Percentiles rank a stretch among this genome's conserved stretches.
Evolutionary conservation across 805 yeast genomes (phyloP).

Genomic region (Priceomyces medius): DNA sequence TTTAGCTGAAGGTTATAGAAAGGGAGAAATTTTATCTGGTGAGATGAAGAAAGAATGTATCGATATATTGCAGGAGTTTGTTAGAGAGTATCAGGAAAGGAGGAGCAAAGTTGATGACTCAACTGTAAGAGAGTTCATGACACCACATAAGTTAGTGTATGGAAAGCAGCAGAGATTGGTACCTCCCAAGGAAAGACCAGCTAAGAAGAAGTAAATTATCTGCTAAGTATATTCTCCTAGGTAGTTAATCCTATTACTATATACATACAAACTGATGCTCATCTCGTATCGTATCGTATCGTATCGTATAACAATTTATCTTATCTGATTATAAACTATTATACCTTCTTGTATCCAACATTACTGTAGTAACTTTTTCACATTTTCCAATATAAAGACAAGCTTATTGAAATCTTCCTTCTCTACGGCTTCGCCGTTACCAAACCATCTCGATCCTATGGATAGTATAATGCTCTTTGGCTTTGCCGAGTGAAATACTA

Average conservation of each 20-base stretch:
- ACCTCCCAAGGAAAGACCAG: constrained; percentile 54
- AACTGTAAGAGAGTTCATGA: constrained; percentile 68
- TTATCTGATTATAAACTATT: constrained; percentile 7
- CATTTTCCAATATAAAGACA: constrained; percentile 40
- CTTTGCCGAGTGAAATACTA: constrained; percentile 24
- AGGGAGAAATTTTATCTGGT: constrained; percentile 85
- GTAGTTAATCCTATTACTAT: not conserved
- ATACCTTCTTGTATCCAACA: no score
- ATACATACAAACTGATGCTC: not conserved
- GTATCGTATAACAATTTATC: no score
- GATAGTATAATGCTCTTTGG: constrained; percentile 45
- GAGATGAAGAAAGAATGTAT: constrained; percentile 90
- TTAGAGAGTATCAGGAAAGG: constrained; percentile 76
- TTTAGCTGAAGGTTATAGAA: constrained; percentile 62
- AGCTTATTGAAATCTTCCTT: constrained; percentile 46
- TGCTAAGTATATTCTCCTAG: not conserved
- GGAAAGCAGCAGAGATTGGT: constrained; percentile 75
- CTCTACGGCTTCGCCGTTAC: constrained; percentile 25
- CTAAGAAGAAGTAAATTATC: constrained; percentile 29
- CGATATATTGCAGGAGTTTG: constrained; percentile 74
- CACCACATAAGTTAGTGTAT: constrained; percentile 75
- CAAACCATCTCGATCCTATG: constrained; percentile 49
- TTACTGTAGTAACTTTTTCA: constrained; percentile 14
- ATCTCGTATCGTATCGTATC: no score
- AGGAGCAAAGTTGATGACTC: constrained; percentile 66